Evolutionary conservation across 2,329 filamentous ascomycete species (phyloP).

Genomic region (Dothideomycetidae sp.): DNA sequence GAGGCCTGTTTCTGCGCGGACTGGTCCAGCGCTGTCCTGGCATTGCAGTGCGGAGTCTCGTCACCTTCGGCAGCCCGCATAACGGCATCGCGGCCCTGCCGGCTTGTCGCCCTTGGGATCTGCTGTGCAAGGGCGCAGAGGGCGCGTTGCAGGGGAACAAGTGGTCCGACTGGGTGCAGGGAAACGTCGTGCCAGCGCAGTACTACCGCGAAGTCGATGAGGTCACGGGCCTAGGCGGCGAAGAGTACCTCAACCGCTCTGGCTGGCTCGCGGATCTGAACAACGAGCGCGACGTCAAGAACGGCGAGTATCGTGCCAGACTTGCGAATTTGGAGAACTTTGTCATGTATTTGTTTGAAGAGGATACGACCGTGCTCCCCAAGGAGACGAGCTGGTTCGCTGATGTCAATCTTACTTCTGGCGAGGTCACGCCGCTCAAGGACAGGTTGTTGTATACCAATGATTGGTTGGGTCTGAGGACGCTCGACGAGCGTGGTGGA

Average conservation of each 20-base stretch:
- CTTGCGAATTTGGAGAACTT: constrained; percentile 58
- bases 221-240: constrained; percentile 39
- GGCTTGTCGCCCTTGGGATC: constrained; percentile 56
- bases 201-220: constrained; percentile 65
- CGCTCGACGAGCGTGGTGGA: constrained; percentile 63
- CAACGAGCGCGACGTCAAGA: constrained; percentile 72
- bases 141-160: constrained; percentile 64
- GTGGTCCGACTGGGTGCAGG: constrained; percentile 67
- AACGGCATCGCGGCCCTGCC: constrained; percentile 81
- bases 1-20: constrained; percentile 86
- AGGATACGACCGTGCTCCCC: constrained; percentile 74
- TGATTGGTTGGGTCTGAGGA: constrained; percentile 82
- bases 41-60: constrained; percentile 60
- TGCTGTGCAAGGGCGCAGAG: constrained; percentile 68
- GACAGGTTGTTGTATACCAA: constrained; percentile 65
- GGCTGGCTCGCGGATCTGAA: constrained; percentile 94
- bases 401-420: constrained; percentile 58
- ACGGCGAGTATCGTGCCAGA: constrained; percentile 56
- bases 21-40: constrained; percentile 87
- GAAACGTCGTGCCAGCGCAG: constrained; percentile 74
- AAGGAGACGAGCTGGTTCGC: constrained; percentile 87
- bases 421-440: constrained; percentile 49
- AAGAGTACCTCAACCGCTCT: constrained; percentile 61
- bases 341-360: constrained; percentile 77
- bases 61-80: constrained; percentile 85